These are phyloP conservation scores for Nothopassalora personata DNA, from an alignment of 2,329 filamentous ascomycete species.

Conservation along the genomic window DNA sequence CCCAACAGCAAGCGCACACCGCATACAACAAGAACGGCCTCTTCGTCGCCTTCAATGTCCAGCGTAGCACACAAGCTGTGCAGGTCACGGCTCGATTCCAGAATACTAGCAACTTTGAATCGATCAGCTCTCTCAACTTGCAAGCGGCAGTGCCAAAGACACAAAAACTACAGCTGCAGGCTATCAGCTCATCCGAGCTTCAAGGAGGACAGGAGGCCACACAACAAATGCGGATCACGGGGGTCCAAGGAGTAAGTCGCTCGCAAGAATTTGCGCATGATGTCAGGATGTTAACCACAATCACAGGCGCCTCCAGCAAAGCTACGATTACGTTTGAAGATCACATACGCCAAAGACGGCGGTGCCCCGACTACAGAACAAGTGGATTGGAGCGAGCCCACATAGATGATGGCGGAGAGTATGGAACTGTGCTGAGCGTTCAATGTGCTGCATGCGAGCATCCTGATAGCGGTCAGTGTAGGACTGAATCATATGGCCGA, in stretches of 20 bases:
- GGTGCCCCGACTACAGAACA: conserved; percentile 75
- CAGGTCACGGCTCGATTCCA: conserved; percentile 80
- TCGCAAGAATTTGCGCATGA: not conserved
- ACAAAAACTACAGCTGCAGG: conserved; percentile 87
- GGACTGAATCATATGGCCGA: not conserved
- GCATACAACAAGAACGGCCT: conserved; percentile 87
- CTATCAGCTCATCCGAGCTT: conserved; percentile 76
- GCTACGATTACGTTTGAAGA: conserved; percentile 76
- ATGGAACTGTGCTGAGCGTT: not conserved
- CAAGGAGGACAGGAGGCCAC: conserved; percentile 74
- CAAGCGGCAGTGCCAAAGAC: conserved; percentile 96
- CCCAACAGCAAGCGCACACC: conserved; percentile 49
- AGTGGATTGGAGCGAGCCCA: conserved; percentile 90
- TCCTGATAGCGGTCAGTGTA: not conserved
- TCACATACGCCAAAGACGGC: conserved; percentile 69
- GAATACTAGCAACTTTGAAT: conserved; percentile 56
- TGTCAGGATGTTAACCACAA: conserved; percentile 9
- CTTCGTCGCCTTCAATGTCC: conserved; percentile 72
- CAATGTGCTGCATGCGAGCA: not conserved
- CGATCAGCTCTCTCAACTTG: conserved; percentile 69
- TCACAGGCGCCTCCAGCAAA: conserved; percentile 61
- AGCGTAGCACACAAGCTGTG: conserved; percentile 73
- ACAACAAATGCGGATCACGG: conserved; percentile 82
- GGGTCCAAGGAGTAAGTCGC: conserved; percentile 78
- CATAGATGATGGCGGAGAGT: conserved; percentile 16